Evolutionary conservation across 2,329 filamentous ascomycete species (phyloP).

Genomic region (Botryosphaeria agaves): DNA sequence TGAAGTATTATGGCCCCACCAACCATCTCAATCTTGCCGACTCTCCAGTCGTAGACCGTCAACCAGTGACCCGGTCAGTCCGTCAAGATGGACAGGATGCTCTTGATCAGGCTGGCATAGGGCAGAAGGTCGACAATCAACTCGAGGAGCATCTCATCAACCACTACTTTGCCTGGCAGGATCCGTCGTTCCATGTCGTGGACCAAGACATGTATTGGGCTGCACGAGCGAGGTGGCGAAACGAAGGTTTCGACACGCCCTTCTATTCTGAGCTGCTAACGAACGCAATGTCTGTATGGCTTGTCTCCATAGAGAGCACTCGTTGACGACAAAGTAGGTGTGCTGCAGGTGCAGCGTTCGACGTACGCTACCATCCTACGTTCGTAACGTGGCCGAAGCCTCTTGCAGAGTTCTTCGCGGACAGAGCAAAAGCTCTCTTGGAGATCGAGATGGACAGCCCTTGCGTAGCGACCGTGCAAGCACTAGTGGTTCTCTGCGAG

Average conservation of each 20-base stretch:
- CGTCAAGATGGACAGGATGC: conserved; percentile 6
- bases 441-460: conserved; percentile 31
- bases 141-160: conserved; percentile 8
- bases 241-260: conserved; percentile 3
- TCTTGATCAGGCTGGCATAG: conserved; percentile 5
- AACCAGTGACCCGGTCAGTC: no score
- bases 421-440: conserved; percentile 25
- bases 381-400: conserved; percentile 20
- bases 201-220: conserved; percentile 18
- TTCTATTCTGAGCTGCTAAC: conserved; percentile 9
- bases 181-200: conserved; percentile 8
- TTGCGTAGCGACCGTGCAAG: conserved; percentile 29
- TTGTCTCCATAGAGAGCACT: neutral
- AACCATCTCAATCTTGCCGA: conserved; percentile 8
- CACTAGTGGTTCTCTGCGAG: conserved; percentile 26
- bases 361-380: conserved; percentile 16
- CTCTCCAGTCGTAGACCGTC: conserved; percentile 1
- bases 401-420: conserved; percentile 22
- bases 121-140: conserved; percentile 5
- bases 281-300: conserved; percentile 6
- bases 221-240: conserved; percentile 5
- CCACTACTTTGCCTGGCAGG: conserved; percentile 9
- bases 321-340: conserved; percentile 8
- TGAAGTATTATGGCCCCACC: conserved; percentile 8
- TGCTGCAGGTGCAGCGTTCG: conserved; percentile 17